Conservation (phyloP, 1,284 basidiomycete species). For the Cyathus olla region DNA sequence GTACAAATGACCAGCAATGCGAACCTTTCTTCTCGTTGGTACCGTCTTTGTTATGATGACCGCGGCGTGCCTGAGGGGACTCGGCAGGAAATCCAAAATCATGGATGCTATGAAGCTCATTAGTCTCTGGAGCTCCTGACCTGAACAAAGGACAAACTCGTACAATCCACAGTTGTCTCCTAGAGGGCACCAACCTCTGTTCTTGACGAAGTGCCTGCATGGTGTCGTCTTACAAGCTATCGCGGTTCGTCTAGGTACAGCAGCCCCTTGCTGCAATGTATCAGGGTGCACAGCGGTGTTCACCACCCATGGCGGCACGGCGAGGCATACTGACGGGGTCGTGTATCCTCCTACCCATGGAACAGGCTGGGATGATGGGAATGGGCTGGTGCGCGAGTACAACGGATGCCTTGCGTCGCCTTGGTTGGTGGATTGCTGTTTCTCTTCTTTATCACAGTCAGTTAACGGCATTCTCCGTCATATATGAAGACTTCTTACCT, state of each 20-base stretch:
- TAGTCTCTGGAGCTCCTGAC: not conserved
- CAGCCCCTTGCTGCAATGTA: not conserved
- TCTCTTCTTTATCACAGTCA: too few relatives aligned
- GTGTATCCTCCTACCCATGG: too few relatives aligned
- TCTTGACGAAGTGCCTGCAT: constrained; percentile 55
- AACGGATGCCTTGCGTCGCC: too few relatives aligned
- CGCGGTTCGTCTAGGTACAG: not conserved
- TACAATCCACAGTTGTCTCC: constrained; percentile 59
- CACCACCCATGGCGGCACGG: too few relatives aligned
- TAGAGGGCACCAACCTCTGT: constrained; percentile 56
- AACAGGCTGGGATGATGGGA: too few relatives aligned
- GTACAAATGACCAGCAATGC: constrained; percentile 55
- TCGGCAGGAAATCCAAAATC: constrained; percentile 30
- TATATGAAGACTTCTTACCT: too few relatives aligned
- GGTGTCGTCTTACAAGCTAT: constrained; percentile 49
- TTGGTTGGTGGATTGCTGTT: too few relatives aligned
- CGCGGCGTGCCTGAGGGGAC: not conserved
- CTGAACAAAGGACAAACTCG: constrained; percentile 18
- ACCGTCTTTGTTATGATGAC: not conserved
- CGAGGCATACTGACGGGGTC: too few relatives aligned
- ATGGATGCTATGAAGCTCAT: constrained; percentile 45
- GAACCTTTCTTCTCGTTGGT: constrained; percentile 11
- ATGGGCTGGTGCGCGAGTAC: too few relatives aligned
- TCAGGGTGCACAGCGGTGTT: too few relatives aligned
- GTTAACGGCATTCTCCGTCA: too few relatives aligned